Evolutionary conservation across 768 basidiomycete genomes (phyloP), one percentile per base, ranked within the genome.

Genomic region (Russula earlei): DNA sequence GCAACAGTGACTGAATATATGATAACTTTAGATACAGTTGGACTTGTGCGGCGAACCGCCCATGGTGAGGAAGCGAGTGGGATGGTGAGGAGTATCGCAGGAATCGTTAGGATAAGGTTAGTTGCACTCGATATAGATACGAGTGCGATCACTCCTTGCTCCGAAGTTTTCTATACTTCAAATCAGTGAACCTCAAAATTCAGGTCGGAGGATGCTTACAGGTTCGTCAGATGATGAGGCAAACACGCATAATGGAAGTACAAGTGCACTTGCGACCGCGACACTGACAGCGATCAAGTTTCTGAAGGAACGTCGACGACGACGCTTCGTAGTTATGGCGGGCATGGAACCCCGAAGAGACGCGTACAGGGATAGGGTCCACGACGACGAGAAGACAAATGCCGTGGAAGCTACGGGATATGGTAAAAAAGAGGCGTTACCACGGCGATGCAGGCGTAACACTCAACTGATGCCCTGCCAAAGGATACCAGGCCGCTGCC

Each of bases 391-490:
- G 64, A 85, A 87, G 12, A 81, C 72, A 65, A 88, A 87, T 9
- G 80, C 77, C 22, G 74, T 76, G 19, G 75, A 76, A 48, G 78
- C 84, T 87, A 55, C 57, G 9, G 25, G n/a, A 5, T 41, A 37
- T 25, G 22, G 36, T 36, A 54, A 36, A 51, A 55, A 47, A 50
- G 12, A 12, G 11, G 15, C 8, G 15, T 10, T 34, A 17, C n/a
- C 8, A 36, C 36, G 10, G 17, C 33, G 7, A 41, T 10, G 20
- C 19, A 1, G 12, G 25, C 14, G 34, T 5, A 20, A 31, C 19
- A 78, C 82, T 58, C 58, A 87, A 61, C 86, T 78, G 52, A 81
- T 72, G 55, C 79, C 80, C 64, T 81, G 77, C 85, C 83, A 86
- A 45, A 84, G 70, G 33, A 72, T 63, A 24, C 81, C 80, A 49